These are phyloP conservation scores for Phytophthora citrophthora DNA, from an alignment of 352 stramenopile species.

Conservation along the genomic window DNA sequence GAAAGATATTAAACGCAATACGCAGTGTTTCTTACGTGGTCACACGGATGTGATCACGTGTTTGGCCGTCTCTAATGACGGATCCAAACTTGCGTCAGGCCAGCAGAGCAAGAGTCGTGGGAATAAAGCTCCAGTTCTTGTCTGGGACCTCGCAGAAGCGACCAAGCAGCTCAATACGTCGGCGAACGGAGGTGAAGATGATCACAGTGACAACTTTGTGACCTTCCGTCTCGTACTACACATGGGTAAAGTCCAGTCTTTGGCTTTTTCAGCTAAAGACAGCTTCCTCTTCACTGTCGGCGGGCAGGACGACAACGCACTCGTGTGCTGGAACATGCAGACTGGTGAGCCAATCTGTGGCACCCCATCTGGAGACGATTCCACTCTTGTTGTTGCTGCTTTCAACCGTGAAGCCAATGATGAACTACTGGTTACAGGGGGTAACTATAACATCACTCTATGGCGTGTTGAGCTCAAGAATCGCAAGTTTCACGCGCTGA, in stretches of 20 bases:
- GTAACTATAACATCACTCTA: constrained; percentile 94
- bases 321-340: constrained; percentile 96
- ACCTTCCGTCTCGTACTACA: constrained; percentile 95
- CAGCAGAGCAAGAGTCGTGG: constrained; percentile 94
- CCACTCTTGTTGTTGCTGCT: constrained; percentile 86
- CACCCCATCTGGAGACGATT: constrained; percentile 93
- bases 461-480: constrained; percentile 88
- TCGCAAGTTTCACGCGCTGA: constrained; percentile 94
- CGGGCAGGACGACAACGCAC: constrained; percentile 96
- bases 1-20: constrained; percentile 76
- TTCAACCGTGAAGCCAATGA: constrained; percentile 88
- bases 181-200: constrained; percentile 61
- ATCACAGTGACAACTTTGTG: constrained; percentile 48
- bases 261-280: constrained; percentile 91
- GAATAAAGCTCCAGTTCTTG: constrained; percentile 94
- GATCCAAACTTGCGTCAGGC: constrained; percentile 86
- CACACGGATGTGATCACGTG: constrained; percentile 94
- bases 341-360: constrained; percentile 92
- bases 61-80: constrained; percentile 92
- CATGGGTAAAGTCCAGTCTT: constrained; percentile 93
- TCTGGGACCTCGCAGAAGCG: constrained; percentile 94
- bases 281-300: constrained; percentile 93
- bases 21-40: constrained; percentile 91
- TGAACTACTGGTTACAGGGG: constrained; percentile 94
- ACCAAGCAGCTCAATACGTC: constrained; percentile 71